A percentile compares a stretch with the other conserved stretches of the same genome.
Evolutionary conservation across 306 rosid species (phyloP).

Genomic region (Citrullus mucosospermus): DNA sequence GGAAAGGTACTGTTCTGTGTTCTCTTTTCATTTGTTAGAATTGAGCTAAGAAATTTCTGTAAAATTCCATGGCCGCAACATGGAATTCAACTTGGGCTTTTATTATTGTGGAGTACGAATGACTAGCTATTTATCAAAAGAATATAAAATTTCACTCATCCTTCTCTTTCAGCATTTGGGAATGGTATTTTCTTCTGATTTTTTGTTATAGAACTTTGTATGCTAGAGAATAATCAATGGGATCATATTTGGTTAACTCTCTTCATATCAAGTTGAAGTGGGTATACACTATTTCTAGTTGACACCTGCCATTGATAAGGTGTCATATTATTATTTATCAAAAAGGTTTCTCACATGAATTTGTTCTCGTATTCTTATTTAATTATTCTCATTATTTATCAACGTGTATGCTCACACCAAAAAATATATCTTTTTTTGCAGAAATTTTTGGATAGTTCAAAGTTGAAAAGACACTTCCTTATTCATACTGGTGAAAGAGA

Average conservation of each 20-base stretch:
- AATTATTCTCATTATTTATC: not conserved
- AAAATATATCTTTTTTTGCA: slow-evolving; percentile 29
- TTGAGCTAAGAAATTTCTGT: not conserved
- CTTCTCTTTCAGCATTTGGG: not conserved
- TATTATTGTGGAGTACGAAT: not conserved
- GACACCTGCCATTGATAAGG: not conserved
- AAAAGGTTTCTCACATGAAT: not conserved
- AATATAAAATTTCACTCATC: not conserved
- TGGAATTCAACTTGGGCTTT: not conserved
- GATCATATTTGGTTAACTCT: not conserved
- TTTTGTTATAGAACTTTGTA: not conserved
- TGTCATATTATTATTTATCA: not conserved
- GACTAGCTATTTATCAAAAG: not conserved
- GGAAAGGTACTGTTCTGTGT: slow-evolving; percentile 56
- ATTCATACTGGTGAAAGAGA: slow-evolving; percentile 95
- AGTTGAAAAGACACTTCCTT: slow-evolving; percentile 88
- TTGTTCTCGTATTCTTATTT: not conserved
- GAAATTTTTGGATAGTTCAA: slow-evolving; percentile 98
- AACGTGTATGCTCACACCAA: not conserved
- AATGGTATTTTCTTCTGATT: not conserved
- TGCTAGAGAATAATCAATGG: not conserved
- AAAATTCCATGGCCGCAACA: not conserved
- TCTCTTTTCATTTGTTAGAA: not conserved
- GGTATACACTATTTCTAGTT: not conserved
- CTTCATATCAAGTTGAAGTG: not conserved